Evolutionary conservation across 352 stramenopile genomes (phyloP).

Genomic region (Hyphochytrium catenoides): DNA sequence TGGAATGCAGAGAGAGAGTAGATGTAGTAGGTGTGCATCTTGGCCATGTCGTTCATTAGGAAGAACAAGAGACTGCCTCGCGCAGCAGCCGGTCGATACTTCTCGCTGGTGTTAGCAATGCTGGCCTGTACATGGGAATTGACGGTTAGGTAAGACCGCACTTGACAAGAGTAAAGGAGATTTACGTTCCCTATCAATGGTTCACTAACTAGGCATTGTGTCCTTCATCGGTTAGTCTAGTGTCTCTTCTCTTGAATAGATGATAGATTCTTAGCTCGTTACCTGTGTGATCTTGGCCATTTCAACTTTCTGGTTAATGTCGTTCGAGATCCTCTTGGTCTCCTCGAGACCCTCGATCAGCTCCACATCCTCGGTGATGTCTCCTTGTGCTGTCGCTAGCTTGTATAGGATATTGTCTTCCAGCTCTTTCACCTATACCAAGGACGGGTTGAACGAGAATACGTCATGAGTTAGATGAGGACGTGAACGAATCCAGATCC

Average conservation of each 20-base stretch:
- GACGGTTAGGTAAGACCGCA: neutral
- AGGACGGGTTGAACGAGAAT: no score
- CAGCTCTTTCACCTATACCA: slow-evolving; percentile 80
- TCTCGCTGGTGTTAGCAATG: slow-evolving; percentile 80
- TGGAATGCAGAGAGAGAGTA: slow-evolving; percentile 88
- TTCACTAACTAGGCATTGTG: no score
- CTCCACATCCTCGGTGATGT: slow-evolving; percentile 92
- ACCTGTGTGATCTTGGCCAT: slow-evolving; percentile 70
- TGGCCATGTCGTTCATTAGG: slow-evolving; percentile 88
- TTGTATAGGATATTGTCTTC: slow-evolving; percentile 85
- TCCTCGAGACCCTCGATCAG: slow-evolving; percentile 85
- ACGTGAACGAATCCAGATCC: no score
- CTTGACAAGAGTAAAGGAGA: slow-evolving; percentile 1
- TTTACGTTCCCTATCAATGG: no score
- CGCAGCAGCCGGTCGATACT: slow-evolving; percentile 79
- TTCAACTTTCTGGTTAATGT: slow-evolving; percentile 74
- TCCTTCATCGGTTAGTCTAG: no score
- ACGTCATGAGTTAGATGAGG: no score
- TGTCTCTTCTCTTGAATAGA: no score
- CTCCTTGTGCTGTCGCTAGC: slow-evolving; percentile 76
- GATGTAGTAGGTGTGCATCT: slow-evolving; percentile 92
- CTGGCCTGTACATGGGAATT: slow-evolving; percentile 19
- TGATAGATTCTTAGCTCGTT: no score
- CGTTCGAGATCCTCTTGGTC: slow-evolving; percentile 75
- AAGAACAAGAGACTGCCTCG: slow-evolving; percentile 82